Evolutionary conservation across 2,329 filamentous ascomycete genomes (phyloP).

Genomic region (Spiromastix sp.): DNA sequence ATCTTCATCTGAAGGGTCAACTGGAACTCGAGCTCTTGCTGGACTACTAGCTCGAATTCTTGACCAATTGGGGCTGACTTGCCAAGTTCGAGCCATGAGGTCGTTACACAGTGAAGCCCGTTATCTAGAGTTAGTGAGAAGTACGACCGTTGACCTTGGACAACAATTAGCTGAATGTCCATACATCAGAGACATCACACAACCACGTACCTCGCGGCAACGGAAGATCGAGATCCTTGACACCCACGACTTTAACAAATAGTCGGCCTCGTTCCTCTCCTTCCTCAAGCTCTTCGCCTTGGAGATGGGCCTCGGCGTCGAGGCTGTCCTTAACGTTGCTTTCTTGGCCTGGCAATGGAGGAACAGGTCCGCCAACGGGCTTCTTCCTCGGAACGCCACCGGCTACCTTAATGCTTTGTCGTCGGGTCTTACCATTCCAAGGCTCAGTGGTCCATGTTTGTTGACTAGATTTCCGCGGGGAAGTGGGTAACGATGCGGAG

Average conservation of each 20-base stretch:
- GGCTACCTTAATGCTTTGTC: slow-evolving; percentile 51
- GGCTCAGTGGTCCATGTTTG: slow-evolving; percentile 95
- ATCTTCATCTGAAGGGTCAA: slow-evolving; percentile 93
- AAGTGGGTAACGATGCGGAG: slow-evolving; percentile 54
- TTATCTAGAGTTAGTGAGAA: slow-evolving; percentile 98
- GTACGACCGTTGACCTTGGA: slow-evolving; percentile 71
- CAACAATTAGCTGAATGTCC: slow-evolving; percentile 15
- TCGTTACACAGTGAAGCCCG: slow-evolving; percentile 93
- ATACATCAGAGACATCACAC: neutral
- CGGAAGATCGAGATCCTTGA: slow-evolving; percentile 89
- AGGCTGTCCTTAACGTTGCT: slow-evolving; percentile 60
- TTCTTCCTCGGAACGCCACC: slow-evolving; percentile 52
- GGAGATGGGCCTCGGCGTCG: slow-evolving; percentile 50
- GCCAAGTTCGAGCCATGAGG: slow-evolving; percentile 85
- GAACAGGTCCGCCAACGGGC: slow-evolving; percentile 53
- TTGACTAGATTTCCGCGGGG: slow-evolving; percentile 68
- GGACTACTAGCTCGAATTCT: slow-evolving; percentile 94
- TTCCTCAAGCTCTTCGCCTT: slow-evolving; percentile 56
- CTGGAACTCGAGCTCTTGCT: slow-evolving; percentile 97
- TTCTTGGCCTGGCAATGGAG: slow-evolving; percentile 77
- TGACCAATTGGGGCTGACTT: slow-evolving; percentile 91
- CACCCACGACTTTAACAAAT: slow-evolving; percentile 97
- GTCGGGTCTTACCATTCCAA: slow-evolving; percentile 75
- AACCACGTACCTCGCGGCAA: slow-evolving; percentile 67
- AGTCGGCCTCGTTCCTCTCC: slow-evolving; percentile 78